phyloP scores from a whole-genome alignment of 2,329 filamentous ascomycete species.

The Fusarium sp. region DNA sequence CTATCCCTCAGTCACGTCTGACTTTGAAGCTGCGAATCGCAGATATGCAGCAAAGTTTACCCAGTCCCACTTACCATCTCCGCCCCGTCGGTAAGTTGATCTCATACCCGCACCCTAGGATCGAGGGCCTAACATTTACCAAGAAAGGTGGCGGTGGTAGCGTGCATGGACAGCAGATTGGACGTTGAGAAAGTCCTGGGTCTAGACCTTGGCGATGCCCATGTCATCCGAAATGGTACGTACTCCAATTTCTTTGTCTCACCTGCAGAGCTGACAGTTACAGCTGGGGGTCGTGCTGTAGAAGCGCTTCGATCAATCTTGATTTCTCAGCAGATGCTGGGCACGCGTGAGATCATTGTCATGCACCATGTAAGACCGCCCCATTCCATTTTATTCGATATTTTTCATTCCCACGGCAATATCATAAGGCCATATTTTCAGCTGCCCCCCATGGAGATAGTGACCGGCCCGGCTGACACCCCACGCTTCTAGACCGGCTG shows the following conservation, averaged over 20 bases:
- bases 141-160: constrained; percentile 58
- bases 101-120: not conserved
- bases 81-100: constrained; percentile 35
- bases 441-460: not conserved
- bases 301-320: constrained; percentile 78
- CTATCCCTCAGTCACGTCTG: constrained; percentile 15
- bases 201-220: constrained; percentile 74
- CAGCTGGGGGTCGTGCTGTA: constrained; percentile 67
- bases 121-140: constrained; percentile 18
- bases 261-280: not conserved
- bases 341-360: constrained; percentile 76
- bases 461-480: constrained; percentile 32
- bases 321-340: constrained; percentile 81
- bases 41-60: constrained; percentile 33
- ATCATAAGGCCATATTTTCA: not conserved
- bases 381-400: not conserved
- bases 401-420: not conserved
- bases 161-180: constrained; percentile 83
- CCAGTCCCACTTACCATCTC: constrained; percentile 33
- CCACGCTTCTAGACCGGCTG: constrained; percentile 47
- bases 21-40: constrained; percentile 37
- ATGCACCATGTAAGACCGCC: constrained; percentile 66
- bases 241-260: not conserved
- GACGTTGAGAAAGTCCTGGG: constrained; percentile 71
- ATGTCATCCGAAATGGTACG: constrained; percentile 75